phyloP scores from a whole-genome alignment of 768 basidiomycete species.

The Leucocoprinus birnbaumii region DNA sequence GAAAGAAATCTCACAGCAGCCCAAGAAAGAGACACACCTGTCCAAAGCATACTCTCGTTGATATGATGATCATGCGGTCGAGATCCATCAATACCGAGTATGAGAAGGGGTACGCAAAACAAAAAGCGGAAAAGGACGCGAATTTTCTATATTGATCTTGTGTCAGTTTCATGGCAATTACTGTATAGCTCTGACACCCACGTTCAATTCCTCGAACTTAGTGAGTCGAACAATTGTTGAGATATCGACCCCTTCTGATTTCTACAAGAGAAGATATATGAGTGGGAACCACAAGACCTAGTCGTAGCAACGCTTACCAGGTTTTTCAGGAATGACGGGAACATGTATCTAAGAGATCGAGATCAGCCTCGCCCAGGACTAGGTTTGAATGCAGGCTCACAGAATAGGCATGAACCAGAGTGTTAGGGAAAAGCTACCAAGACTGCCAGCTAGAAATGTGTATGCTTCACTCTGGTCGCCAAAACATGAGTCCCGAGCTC shows the following conservation, averaged over 20 bases:
- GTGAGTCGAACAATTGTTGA: constrained; percentile 68
- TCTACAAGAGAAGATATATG: constrained; percentile 29
- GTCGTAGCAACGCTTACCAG: constrained; percentile 41
- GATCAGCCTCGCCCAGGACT: neutral
- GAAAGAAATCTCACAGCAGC: neutral
- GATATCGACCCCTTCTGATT: constrained; percentile 58
- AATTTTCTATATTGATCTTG: constrained; percentile 43
- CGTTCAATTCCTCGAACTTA: constrained; percentile 82
- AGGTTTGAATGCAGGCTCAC: constrained; percentile 30
- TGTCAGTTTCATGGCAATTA: neutral
- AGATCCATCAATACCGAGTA: constrained; percentile 70
- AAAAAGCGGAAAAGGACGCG: constrained; percentile 74
- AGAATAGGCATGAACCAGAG: constrained; percentile 73
- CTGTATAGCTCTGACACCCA: constrained; percentile 30
- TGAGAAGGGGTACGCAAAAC: constrained; percentile 61
- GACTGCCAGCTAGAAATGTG: constrained; percentile 65
- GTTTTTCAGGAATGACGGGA: constrained; percentile 60
- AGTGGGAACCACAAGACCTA: too few species aligned
- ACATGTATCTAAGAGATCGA: constrained; percentile 45
- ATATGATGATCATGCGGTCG: constrained; percentile 52
- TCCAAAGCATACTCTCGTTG: constrained; percentile 57
- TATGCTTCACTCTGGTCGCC: constrained; percentile 61
- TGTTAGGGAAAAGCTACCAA: constrained; percentile 68
- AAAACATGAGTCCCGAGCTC: neutral
- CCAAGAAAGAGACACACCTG: constrained; percentile 31